Conservation (phyloP, 306 rosid species). For the Lathyrus sativus region DNA sequence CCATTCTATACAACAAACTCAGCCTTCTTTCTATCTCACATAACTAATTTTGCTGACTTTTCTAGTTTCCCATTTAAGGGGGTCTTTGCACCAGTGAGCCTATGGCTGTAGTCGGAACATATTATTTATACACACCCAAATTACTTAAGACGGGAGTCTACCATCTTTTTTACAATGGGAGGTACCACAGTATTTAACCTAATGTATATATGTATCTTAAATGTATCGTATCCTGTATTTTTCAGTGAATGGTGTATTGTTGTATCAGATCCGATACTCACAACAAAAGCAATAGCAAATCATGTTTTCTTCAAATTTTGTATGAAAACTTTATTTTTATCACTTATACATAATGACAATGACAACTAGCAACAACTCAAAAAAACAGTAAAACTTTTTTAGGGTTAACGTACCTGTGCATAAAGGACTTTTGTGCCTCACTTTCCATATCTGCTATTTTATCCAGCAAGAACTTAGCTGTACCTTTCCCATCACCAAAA, state of each 20-base stretch:
- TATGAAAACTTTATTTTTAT: constrained; percentile 22
- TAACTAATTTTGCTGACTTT: no score
- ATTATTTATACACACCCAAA: neutral
- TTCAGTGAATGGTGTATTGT: no score
- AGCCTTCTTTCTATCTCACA: no score
- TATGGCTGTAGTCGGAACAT: no score
- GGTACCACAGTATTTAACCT: neutral
- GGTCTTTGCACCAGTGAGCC: no score
- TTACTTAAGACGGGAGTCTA: neutral
- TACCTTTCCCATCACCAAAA: constrained; percentile 71
- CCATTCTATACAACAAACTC: no score
- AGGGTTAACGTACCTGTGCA: constrained; percentile 79
- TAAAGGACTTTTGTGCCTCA: constrained; percentile 94
- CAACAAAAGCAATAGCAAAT: constrained; percentile 23
- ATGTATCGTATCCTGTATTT: no score
- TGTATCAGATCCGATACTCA: neutral
- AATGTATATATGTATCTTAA: neutral
- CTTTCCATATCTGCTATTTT: constrained; percentile 75
- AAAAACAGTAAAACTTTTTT: constrained; percentile 27
- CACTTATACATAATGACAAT: constrained; percentile 34
- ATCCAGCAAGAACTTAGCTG: constrained; percentile 78
- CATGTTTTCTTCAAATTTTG: constrained; percentile 24
- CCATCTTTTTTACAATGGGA: neutral
- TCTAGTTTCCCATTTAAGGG: no score
- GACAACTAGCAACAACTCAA: constrained; percentile 24